phyloP scores from a whole-genome alignment of 2,329 filamentous ascomycete species.

The Amauroascus verrucosus region DNA sequence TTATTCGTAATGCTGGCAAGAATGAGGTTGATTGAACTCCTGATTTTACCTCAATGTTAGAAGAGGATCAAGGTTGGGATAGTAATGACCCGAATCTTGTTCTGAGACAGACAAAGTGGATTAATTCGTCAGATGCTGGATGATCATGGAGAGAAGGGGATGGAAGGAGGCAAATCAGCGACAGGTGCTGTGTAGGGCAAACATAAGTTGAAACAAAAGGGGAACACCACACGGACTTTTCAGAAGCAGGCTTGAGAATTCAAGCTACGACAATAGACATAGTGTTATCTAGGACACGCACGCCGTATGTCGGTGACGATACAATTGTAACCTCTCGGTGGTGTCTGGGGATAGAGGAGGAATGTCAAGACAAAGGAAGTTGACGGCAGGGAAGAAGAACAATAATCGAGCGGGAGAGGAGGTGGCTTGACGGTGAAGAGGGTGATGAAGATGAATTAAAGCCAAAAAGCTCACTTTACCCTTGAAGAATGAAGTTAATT shows the following conservation, averaged over 20 bases:
- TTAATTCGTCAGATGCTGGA: constrained; percentile 5
- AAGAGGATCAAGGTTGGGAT: neutral
- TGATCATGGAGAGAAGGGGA: neutral
- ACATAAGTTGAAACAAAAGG: constrained; percentile 10
- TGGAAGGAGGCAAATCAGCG: constrained; percentile 2
- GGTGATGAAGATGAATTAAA: neutral
- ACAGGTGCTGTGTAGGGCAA: neutral
- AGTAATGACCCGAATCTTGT: constrained; percentile 2
- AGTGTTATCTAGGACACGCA: too few species aligned
- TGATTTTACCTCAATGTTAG: constrained; percentile 1
- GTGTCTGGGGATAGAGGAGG: neutral
- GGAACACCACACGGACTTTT: constrained; percentile 2
- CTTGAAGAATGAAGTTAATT: neutral
- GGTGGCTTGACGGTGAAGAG: neutral
- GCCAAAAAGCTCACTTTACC: neutral
- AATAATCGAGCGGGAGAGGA: too few species aligned
- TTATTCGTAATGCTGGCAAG: neutral
- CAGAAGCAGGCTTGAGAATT: too few species aligned
- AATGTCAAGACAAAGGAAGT: neutral
- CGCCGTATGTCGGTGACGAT: too few species aligned
- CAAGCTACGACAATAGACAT: too few species aligned
- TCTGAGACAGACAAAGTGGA: constrained; percentile 7
- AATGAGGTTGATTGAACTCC: neutral
- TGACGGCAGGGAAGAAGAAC: neutral
- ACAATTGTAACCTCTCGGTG: too few species aligned